Evolutionary conservation across 306 rosid genomes (phyloP).

Genomic region (Elaeagnus macrophylla): DNA sequence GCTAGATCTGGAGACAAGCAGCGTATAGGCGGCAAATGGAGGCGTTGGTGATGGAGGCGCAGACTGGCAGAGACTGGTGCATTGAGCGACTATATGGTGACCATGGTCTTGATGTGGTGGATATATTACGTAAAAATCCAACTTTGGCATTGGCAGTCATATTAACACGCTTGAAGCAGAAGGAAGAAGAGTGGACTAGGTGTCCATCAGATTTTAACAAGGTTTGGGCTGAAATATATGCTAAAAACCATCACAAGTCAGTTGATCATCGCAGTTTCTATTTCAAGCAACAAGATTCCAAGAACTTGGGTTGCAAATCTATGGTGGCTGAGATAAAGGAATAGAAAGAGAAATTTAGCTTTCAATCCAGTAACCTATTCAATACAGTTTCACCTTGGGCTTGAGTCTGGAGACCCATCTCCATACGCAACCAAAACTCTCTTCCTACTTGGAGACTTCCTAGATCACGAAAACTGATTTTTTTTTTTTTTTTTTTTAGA

Average conservation of each 20-base stretch:
- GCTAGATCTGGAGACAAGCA: too few relatives aligned
- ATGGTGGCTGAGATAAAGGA: too few relatives aligned
- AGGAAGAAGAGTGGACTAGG: slow-evolving; percentile 94
- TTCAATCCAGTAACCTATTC: too few relatives aligned
- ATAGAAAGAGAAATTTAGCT: too few relatives aligned
- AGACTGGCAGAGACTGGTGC: too few relatives aligned
- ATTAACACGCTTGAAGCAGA: slow-evolving; percentile 88
- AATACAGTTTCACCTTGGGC: slow-evolving; percentile 12
- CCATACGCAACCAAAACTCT: slow-evolving; percentile 81
- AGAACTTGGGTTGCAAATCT: slow-evolving; percentile 88
- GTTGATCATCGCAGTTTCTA: slow-evolving; percentile 98
- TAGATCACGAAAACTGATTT: slow-evolving; percentile 63
- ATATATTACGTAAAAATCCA: slow-evolving; percentile 84
- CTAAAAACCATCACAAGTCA: slow-evolving; percentile 91
- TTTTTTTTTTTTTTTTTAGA: too few relatives aligned
- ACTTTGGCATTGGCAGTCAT: slow-evolving; percentile 68
- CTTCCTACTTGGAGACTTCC: slow-evolving; percentile 57
- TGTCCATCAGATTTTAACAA: slow-evolving; percentile 88
- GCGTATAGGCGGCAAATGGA: too few relatives aligned
- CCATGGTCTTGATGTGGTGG: slow-evolving; percentile 93
- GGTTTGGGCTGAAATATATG: slow-evolving; percentile 97
- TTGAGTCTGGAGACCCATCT: slow-evolving; percentile 54
- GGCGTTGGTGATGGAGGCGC: too few relatives aligned
- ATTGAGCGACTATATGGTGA: slow-evolving; percentile 96
- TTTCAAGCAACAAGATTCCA: slow-evolving; percentile 98